Evolutionary conservation across 768 basidiomycete species (phyloP).

Genomic region (Lactarius tabidus): DNA sequence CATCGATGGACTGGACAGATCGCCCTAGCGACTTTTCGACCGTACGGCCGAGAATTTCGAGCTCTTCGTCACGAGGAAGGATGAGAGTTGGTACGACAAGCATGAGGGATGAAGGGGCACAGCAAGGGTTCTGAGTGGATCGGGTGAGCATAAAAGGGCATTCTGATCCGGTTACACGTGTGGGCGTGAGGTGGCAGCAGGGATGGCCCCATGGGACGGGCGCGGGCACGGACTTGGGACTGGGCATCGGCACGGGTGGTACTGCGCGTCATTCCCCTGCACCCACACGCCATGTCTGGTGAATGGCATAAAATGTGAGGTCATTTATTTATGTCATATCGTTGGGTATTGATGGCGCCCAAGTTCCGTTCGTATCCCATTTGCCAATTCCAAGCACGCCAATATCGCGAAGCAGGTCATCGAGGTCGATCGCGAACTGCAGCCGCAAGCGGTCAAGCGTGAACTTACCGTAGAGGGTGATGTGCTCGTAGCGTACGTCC

Average conservation of each 20-base stretch:
- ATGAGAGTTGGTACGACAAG: slow-evolving; percentile 11
- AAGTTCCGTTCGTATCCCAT: slow-evolving; percentile 64
- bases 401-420: slow-evolving; percentile 77
- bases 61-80: slow-evolving; percentile 21
- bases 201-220: not conserved
- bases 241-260: no score
- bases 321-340: not conserved
- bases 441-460: slow-evolving; percentile 74
- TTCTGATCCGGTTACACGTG: not conserved
- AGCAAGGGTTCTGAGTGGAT: slow-evolving; percentile 1
- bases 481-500: slow-evolving; percentile 69
- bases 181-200: not conserved
- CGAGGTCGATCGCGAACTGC: slow-evolving; percentile 82
- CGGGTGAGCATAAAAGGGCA: not conserved
- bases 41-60: slow-evolving; percentile 26
- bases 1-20: slow-evolving; percentile 27
- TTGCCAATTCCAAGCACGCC: slow-evolving; percentile 70
- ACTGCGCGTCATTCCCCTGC: not conserved
- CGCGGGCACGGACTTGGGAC: not conserved
- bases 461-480: slow-evolving; percentile 62
- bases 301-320: slow-evolving; percentile 57
- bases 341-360: not conserved
- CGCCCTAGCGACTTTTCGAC: slow-evolving; percentile 22
- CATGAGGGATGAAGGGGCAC: slow-evolving; percentile 11
- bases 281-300: slow-evolving; percentile 24